phyloP scores from a whole-genome alignment of 306 rosid species.

The Vicia villosa region DNA sequence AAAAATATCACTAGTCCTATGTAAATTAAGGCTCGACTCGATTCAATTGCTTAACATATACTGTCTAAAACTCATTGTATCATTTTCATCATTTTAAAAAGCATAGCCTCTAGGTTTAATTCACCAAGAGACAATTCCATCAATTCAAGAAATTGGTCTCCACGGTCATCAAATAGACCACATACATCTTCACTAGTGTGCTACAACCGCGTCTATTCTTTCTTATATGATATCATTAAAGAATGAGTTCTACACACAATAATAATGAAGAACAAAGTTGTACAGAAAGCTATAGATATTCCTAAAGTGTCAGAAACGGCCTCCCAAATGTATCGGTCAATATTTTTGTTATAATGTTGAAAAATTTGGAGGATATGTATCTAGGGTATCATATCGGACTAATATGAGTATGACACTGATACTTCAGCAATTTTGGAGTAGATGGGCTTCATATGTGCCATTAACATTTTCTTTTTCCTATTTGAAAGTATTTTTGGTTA shows the following conservation, averaged over 20 bases:
- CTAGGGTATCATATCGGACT: background rate
- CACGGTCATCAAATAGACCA: constrained; percentile 2
- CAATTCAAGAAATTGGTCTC: background rate
- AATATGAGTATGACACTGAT: background rate
- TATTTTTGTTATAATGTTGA: background rate
- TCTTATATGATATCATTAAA: background rate
- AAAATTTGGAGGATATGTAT: background rate
- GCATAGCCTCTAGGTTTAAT: background rate
- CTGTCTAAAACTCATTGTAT: background rate
- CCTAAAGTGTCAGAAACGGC: background rate
- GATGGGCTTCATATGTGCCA: background rate
- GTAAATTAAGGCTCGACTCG: background rate
- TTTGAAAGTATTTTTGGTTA: constrained; percentile 7
- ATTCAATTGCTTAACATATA: background rate
- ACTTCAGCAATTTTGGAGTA: constrained; percentile 2
- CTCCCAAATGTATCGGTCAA: background rate
- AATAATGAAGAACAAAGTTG: background rate
- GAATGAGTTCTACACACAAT: background rate
- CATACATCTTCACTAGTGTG: background rate
- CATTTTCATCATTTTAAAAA: background rate
- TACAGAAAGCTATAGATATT: background rate
- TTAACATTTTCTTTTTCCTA: background rate
- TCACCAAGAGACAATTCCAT: constrained; percentile 6
- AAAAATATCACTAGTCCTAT: background rate
- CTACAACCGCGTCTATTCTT: background rate